Evolutionary conservation across 2,329 filamentous ascomycete species (phyloP), one percentile per base, ranked within the genome.

Genomic region (Monilinia vaccinii-corymbosi): DNA sequence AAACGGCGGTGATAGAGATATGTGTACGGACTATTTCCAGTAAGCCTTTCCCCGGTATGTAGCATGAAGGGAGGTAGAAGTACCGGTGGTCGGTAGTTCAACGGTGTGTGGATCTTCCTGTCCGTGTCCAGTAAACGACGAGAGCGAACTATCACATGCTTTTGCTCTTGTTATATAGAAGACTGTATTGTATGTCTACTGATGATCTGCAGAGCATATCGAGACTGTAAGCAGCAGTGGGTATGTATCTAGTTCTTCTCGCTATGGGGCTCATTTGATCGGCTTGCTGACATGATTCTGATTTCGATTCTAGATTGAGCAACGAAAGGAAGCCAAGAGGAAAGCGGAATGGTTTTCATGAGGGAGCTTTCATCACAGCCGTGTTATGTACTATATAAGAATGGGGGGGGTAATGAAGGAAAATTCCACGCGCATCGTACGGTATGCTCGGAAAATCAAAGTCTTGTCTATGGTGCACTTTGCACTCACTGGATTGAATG

Each of bases 1-100:
- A 25, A 99, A 99, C 73, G 86, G 82, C 25, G 92, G 89, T 16
- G 91, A 97, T 71, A 83, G 86, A 66, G 79, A 86, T n/a, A 88
- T 97, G 88, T 99, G 94, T 72, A 80, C 81, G 65, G 93, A 97
- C 73, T 97, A 95, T 72, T 97, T 99, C 72, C 90, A 97, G 91
- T 97, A 73, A 75, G 89, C 63, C 28, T 36, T 60, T 65, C 36
- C 47, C 23, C 28, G 32, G 38, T 13, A 25, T 42, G 13, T 45
- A 28, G 28, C 32, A 18, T n/a, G 34, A 10, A 32, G 6, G 51
- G 21, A 51, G 28, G 38, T 51, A 32, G 25, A 34, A 34, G 46
- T 32, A 44, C 21, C 34, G 32, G 36, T 9, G 42, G 28, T 25
- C 9, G 42, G 28, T 25, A 50, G 10, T 16, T 31, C 45, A 42